Conservation (phyloP, 148 eudicot species). For the Beta vulgaris region DNA sequence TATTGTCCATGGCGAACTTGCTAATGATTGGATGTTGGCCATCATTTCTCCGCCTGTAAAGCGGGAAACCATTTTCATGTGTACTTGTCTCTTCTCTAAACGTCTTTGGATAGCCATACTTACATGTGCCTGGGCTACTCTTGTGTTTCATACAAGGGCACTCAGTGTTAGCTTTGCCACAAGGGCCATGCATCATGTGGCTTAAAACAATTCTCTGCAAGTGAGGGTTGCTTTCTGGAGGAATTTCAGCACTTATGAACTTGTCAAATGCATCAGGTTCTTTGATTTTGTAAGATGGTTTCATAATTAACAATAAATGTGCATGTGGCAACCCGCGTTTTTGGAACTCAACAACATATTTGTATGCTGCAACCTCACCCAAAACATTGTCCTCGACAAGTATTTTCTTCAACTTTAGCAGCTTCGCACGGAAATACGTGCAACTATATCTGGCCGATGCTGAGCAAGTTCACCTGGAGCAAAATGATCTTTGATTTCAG, state of each 20-base stretch:
- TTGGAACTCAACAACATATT: no score
- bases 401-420: not conserved
- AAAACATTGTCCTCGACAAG: no score
- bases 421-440: not conserved
- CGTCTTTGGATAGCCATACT: not conserved
- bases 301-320: no score
- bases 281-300: not conserved
- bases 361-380: not conserved
- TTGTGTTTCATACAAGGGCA: not conserved
- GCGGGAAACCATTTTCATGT: not conserved
- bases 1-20: not conserved
- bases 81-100: not conserved
- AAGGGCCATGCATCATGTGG: no score
- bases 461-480: not conserved
- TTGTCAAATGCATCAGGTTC: no score
- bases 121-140: not conserved
- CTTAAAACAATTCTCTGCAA: no score
- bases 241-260: no score
- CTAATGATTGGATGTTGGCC: not conserved
- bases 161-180: not conserved
- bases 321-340: no score
- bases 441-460: not conserved
- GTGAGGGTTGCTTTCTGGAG: no score
- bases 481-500: not conserved
- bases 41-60: not conserved